These are phyloP conservation scores for Lathyrus oleraceus DNA, from an alignment of 306 rosid species.

Conservation along the genomic window DNA sequence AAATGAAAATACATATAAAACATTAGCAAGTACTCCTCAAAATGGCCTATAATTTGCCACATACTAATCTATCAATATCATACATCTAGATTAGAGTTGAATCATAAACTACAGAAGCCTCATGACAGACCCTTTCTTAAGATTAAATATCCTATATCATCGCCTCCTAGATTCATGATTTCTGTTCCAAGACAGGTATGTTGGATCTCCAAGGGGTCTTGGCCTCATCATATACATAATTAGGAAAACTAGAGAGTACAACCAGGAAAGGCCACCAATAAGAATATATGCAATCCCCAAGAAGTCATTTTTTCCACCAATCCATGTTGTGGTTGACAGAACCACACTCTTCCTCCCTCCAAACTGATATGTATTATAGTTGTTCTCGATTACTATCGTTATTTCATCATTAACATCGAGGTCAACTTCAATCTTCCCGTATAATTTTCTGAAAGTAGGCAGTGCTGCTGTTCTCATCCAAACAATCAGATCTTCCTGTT, in stretches of 20 bases:
- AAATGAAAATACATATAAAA: background rate
- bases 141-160: constrained; percentile 18
- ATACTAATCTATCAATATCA: background rate
- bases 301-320: constrained; percentile 80
- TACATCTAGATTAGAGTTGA: background rate
- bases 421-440: constrained; percentile 77
- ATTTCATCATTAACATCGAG: constrained; percentile 63
- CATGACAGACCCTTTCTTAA: constrained; percentile 7
- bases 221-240: constrained; percentile 67
- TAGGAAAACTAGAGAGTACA: constrained; percentile 65
- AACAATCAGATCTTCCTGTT: constrained; percentile 89
- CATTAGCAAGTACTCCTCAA: background rate
- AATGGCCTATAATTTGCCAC: background rate
- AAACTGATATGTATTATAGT: constrained; percentile 79
- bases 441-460: constrained; percentile 78
- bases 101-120: constrained; percentile 20
- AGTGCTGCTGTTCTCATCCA: constrained; percentile 94
- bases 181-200: constrained; percentile 88
- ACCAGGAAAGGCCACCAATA: constrained; percentile 62
- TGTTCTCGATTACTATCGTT: constrained; percentile 61
- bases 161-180: constrained; percentile 37
- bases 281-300: constrained; percentile 67
- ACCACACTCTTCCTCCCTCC: constrained; percentile 70
- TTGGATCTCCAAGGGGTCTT: constrained; percentile 88
- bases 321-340: constrained; percentile 90